Evolutionary conservation across 1,284 basidiomycete genomes (phyloP), one percentile per base, ranked within the genome.

Genomic region (Boletus sp.): DNA sequence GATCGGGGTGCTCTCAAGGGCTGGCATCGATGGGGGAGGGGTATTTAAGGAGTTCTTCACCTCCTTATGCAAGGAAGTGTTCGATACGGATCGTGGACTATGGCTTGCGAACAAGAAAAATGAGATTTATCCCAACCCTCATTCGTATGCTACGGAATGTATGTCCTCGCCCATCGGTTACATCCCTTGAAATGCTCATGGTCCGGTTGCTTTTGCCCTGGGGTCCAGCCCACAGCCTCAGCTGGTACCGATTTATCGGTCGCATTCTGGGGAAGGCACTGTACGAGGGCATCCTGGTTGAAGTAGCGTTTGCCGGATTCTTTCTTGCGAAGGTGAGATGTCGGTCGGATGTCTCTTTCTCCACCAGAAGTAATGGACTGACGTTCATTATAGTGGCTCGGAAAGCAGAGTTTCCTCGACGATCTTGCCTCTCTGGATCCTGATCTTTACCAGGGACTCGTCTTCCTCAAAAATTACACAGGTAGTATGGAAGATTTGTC

Each of bases 1-100:
- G 30, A 48, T 44, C 22, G n/a, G 1, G 41, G 30, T 46, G 44
- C 57, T 8, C 30, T 55, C 48, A 53, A 88, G 89, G 62, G 85
- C 86, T 25, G 92, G 93, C 0, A 94, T 95, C 27, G 94, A 99
- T 59, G 95, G 95, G 1, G 94, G 96, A 3, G 95, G 96, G 0
- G 82, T 99, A 8, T 98, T 97, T 74, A 99, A 99, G 65, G 96
- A 98, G 68, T 96, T 99, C 62, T 80, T 99, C 60, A 98, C 94
- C 2, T 88, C 85, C 12, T 68, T 97, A 17, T 87, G 84, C 46
- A 93, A 90, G 60, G 94, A 98, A 66, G 94, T 90, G 0, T 98
- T 99, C 56, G 93, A 99, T 61, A 89, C 89, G 0, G 84, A 98
- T 61, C 82, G 93, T 14, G 96, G 96, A 2, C 71, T 99, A 12